phyloP scores from a whole-genome alignment of 768 basidiomycete genomes.

The Collybiopsis luxurians region DNA sequence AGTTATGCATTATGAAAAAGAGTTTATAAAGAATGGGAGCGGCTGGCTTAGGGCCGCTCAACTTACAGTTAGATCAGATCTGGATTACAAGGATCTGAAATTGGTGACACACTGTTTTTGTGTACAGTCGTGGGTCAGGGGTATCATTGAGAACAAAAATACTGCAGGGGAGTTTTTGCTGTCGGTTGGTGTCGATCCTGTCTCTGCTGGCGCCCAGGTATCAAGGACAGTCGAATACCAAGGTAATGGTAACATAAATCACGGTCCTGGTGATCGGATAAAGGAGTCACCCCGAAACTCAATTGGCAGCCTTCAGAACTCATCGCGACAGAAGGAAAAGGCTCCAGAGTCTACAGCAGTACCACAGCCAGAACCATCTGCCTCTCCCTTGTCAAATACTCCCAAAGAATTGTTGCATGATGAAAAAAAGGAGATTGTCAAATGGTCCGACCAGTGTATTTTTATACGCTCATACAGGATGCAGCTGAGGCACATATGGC shows the following conservation, averaged over 20 bases:
- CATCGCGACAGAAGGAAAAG: neutral
- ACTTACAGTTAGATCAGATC: neutral
- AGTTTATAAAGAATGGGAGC: neutral
- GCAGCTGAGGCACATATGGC: neutral
- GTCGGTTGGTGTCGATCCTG: neutral
- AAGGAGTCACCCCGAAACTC: neutral
- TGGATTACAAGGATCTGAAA: neutral
- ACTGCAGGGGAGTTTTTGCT: neutral
- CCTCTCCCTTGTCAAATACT: neutral
- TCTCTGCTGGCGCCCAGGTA: neutral
- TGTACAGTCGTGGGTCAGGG: neutral
- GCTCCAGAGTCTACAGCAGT: neutral
- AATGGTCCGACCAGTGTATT: neutral
- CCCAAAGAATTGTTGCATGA: too few species aligned
- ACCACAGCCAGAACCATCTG: neutral
- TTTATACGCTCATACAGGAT: neutral
- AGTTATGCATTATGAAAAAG: neutral
- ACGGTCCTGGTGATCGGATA: neutral
- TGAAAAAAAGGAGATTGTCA: neutral
- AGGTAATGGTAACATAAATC: neutral
- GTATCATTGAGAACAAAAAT: neutral
- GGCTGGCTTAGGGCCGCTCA: neutral
- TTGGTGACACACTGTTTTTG: neutral
- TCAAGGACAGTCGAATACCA: neutral
- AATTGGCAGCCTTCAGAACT: too few species aligned